A percentile compares a stretch with the other conserved stretches of the same genome.
phyloP scores from a whole-genome alignment of 257 asterid genomes.

The Forsythia suspensa region DNA sequence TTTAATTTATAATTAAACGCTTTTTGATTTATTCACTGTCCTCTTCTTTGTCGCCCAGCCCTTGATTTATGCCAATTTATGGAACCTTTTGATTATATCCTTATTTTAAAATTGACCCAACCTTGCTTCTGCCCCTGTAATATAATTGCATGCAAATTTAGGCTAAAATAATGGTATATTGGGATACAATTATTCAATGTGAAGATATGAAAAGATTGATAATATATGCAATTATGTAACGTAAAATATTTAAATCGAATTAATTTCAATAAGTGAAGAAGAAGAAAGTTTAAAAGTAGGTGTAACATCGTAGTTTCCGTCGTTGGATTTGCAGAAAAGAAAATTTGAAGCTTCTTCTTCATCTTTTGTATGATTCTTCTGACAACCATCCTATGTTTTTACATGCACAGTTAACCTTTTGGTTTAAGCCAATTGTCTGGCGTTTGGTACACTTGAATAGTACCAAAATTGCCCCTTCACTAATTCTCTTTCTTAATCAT shows the following conservation, averaged over 20 bases:
- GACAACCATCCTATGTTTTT: slow-evolving; percentile 20
- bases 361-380: slow-evolving; percentile 26
- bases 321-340: slow-evolving; percentile 32
- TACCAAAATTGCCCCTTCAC: slow-evolving; percentile 25
- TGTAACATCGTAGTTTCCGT: slow-evolving; percentile 60
- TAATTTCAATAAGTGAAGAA: neutral
- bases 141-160: slow-evolving; percentile 19
- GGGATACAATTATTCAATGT: slow-evolving; percentile 9
- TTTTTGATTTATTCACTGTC: slow-evolving; percentile 34
- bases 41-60: slow-evolving; percentile 29
- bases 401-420: slow-evolving; percentile 38
- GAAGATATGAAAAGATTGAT: neutral
- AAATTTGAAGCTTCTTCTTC: slow-evolving; percentile 15
- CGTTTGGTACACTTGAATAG: slow-evolving; percentile 24
- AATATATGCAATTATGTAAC: neutral
- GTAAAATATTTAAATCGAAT: neutral
- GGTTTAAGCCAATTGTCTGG: slow-evolving; percentile 31
- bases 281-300: slow-evolving; percentile 32
- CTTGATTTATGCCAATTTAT: slow-evolving; percentile 22
- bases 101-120: neutral
- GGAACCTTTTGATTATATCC: neutral
- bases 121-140: slow-evolving; percentile 1
- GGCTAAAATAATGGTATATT: slow-evolving; percentile 16
- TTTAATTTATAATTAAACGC: neutral
- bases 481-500: neutral